Base-by-base conservation (phyloP, 257 asterid species). In the Solanum sitiens region DNA sequence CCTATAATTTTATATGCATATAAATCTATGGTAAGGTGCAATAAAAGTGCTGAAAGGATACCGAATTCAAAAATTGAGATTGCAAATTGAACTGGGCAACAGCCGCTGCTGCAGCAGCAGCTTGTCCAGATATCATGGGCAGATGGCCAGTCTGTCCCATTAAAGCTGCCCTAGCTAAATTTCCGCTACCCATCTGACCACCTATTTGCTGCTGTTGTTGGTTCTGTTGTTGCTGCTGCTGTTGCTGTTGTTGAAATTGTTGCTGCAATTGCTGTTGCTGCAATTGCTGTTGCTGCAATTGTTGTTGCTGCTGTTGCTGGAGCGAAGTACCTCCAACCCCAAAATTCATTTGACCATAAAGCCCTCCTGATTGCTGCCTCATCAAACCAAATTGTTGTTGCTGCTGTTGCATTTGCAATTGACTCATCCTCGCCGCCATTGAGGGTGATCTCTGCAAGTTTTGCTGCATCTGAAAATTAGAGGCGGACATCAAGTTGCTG, bases 81-180 rank as follows among this genome's bases (percentile, higher is more conserved):
- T 92, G 99, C 92, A 95, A 88, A 89, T 94, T 94, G 88, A 91
- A 94, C 92, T 94, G 99, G 37, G 98, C 93, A 32, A 96, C 95
- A 35, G 87, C 91, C 25, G 90, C 91, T 6, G 94, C 91, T 13
- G 91, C 93, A 7, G 8, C 65, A 2, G 94, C 94, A 73, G 93
- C 91, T 90, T 95, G 98, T 79, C 98, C 95, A 86, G 98, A 90
- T 77, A 97, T 90, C 98, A 93, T 89, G 4, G 98, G 94, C 73
- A 97, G 92, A 72, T 93, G 95, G 72, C 97, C 95, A 8, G 96
- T 92, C 90, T 93, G 99, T 83, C 96, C 98, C 95, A 95, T 90
- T 91, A 93, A 87, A 15, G 93, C 94, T 21, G 98, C 90, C 89
- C 98, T 90, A 35, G 94, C 74, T 88, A 95, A 89, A 91, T 91